phyloP scores from a whole-genome alignment of 805 yeast genomes.

The Candida oleophila region DNA sequence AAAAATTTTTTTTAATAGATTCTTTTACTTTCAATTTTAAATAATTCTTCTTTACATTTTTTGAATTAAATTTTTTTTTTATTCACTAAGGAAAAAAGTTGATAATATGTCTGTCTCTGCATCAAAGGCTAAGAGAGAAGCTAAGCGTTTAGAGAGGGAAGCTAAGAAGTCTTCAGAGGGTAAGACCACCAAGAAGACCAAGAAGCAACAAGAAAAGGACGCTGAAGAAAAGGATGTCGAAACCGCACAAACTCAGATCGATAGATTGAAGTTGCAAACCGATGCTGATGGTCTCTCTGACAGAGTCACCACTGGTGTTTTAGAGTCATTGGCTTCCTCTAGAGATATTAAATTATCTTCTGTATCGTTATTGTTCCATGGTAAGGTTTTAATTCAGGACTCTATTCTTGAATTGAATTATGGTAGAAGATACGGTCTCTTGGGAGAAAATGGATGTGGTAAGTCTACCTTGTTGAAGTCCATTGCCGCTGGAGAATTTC shows the following conservation, averaged over 20 bases:
- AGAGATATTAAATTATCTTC: conserved; percentile 92
- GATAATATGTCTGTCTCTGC: conserved; percentile 66
- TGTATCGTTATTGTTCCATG: conserved; percentile 91
- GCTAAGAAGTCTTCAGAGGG: conserved; percentile 58
- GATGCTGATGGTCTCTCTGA: conserved; percentile 94
- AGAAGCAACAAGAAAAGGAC: conserved; percentile 55
- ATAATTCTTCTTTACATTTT: neutral
- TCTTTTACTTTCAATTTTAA: neutral
- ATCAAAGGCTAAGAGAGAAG: conserved; percentile 97
- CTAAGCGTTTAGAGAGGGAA: conserved; percentile 73
- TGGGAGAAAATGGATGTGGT: conserved; percentile 99
- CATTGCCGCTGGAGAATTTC: conserved; percentile 93
- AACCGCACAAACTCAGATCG: conserved; percentile 70
- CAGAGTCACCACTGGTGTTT: conserved; percentile 97
- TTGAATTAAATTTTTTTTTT: neutral
- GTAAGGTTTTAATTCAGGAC: conserved; percentile 93
- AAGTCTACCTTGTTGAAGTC: conserved; percentile 93
- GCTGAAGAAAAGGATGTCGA: conserved; percentile 53
- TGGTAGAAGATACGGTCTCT: conserved; percentile 95
- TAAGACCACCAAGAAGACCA: conserved; percentile 67
- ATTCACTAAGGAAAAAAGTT: neutral
- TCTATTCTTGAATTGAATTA: conserved; percentile 88
- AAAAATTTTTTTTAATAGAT: neutral
- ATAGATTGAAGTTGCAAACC: conserved; percentile 85
- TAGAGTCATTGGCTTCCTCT: conserved; percentile 83